These are phyloP conservation scores for Carnegiea gigantea DNA, from an alignment of 179 eudicot species.

Conservation along the genomic window DNA sequence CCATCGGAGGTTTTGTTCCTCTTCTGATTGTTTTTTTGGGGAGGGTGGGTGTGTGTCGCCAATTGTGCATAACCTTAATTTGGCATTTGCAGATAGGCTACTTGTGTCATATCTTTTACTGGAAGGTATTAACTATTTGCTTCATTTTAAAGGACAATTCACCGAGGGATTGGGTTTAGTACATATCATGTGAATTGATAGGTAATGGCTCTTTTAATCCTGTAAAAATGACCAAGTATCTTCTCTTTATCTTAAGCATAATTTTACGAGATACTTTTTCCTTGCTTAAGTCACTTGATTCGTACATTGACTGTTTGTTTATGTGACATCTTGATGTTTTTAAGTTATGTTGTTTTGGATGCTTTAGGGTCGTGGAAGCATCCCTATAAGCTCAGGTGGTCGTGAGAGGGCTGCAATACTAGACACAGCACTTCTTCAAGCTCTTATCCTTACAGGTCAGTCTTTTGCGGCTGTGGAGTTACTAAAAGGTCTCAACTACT, in stretches of 20 bases:
- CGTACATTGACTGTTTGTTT: background rate
- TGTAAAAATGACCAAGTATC: background rate
- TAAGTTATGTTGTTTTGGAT: slow-evolving; percentile 22
- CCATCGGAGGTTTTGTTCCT: too few species aligned
- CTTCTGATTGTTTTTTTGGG: too few species aligned
- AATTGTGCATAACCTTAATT: too few species aligned
- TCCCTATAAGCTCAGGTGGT: slow-evolving; percentile 73
- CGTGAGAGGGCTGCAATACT: slow-evolving; percentile 90
- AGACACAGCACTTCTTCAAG: slow-evolving; percentile 94
- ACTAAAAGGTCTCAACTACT: slow-evolving; percentile 84
- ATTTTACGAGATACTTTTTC: background rate
- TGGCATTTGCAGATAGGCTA: background rate
- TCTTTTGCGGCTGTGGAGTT: slow-evolving; percentile 74
- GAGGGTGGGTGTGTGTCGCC: background rate
- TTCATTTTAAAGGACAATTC: background rate
- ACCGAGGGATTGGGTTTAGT: background rate
- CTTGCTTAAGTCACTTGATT: background rate
- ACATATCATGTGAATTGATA: background rate
- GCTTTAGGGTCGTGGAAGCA: slow-evolving; percentile 63
- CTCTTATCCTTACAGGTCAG: slow-evolving; percentile 87
- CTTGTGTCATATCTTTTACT: background rate
- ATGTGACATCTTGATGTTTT: slow-evolving; percentile 1
- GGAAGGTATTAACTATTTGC: background rate
- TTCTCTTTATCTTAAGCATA: background rate
- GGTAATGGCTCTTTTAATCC: background rate